Base-by-base conservation (phyloP, 345 rosid genomes). In the Lumnitzera littorea region DNA sequence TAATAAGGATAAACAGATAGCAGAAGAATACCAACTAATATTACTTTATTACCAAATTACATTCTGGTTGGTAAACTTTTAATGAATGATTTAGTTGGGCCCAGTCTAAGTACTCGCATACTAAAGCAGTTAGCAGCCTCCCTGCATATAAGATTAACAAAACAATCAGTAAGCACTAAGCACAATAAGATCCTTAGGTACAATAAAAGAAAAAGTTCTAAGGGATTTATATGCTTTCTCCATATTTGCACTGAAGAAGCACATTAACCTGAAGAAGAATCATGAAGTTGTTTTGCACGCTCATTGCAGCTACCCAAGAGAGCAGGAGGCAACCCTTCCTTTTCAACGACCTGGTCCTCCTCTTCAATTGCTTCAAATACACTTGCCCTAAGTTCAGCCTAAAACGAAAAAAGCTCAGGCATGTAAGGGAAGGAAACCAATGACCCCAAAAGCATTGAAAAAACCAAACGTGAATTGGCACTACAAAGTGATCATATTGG, bases 311-410 rank as follows among this genome's bases (percentile, higher is more conserved):
- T 94, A 31, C 97, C 99, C 80, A 94, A 68, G 64, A 94, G 68
- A 47, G 99, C 96, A 69, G 95, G 92, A 65, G 95, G 92, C 24
- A 90, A 68, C 5, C 85, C 91, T 72, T 90, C 89, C 46, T 71
- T 83, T 43, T 95, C 95, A 62, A 86, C 68, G 15, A 88, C 92
- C 20, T 57, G 75, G 73, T 91, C 99, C 63, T 94, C 99, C 78
- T 91, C 95, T 79, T 94, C 97, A 17, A 94, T 94, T 51, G 99
- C 99, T 78, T 84, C 99, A 67, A 91, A 94, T 11, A 94, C 97
- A 76, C 96, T 91, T 24, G 97, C 97, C 65, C 97, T 82, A 1
- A 91, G 89, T 81, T 94, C 99, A 76, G 95, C 97, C 99, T 94
- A 59, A 20, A 56, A 70, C 50, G 50, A 5, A 14, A 20, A 56